phyloP scores from a whole-genome alignment of 179 eudicot genomes.

The Drosera spatulata region DNA sequence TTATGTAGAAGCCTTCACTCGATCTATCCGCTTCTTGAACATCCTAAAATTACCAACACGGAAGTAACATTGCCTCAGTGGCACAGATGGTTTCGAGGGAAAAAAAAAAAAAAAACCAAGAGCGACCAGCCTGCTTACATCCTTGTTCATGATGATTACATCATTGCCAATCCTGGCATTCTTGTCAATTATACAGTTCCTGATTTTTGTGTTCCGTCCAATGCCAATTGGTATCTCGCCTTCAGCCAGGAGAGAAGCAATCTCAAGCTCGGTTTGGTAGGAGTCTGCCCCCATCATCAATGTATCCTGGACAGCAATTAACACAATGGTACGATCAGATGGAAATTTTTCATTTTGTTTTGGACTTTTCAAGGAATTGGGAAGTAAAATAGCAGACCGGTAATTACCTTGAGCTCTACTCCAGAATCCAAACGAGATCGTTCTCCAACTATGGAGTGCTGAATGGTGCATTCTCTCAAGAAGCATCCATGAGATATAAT shows the following conservation, averaged over 20 bases:
- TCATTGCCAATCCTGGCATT: constrained; percentile 85
- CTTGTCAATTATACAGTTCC: constrained; percentile 95
- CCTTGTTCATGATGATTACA: constrained; percentile 75
- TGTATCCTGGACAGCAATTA: constrained; percentile 1
- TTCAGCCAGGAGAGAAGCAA: constrained; percentile 61
- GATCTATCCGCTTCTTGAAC: constrained; percentile 81
- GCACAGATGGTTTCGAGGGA: too few relatives aligned
- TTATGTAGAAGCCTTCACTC: constrained; percentile 79
- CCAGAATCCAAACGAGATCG: constrained; percentile 39
- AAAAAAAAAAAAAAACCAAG: too few relatives aligned
- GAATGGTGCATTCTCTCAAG: constrained; percentile 60
- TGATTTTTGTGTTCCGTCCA: constrained; percentile 76
- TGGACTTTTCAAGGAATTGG: too few relatives aligned
- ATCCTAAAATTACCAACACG: constrained; percentile 18
- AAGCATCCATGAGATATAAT: constrained; percentile 94
- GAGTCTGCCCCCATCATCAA: too few relatives aligned
- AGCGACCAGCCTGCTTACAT: constrained; percentile 36
- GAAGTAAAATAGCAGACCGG: not conserved
- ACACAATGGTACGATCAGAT: too few relatives aligned
- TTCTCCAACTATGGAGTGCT: constrained; percentile 41
- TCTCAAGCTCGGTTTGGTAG: constrained; percentile 49
- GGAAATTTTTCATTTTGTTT: too few relatives aligned
- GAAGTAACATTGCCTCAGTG: too few relatives aligned
- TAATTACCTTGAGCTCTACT: constrained; percentile 56
- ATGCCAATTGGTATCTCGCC: constrained; percentile 92